Evolutionary conservation across 1,139 yeast genomes (phyloP).

Genomic region (Suhomyces yuchorum): DNA sequence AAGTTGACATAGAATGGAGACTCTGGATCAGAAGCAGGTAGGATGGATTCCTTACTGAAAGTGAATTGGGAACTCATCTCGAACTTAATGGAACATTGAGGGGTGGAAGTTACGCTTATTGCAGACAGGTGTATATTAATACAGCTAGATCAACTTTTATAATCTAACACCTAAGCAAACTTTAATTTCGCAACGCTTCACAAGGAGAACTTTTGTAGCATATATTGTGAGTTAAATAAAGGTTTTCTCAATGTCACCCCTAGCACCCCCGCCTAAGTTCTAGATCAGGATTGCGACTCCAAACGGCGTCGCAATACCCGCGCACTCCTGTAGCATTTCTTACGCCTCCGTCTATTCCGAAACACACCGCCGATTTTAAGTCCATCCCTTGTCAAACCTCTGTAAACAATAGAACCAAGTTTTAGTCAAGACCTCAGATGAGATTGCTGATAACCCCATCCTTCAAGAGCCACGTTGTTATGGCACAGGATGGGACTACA

Average conservation of each 20-base stretch:
- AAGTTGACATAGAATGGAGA: conserved; percentile 46
- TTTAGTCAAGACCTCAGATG: not conserved
- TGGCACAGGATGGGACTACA: not conserved
- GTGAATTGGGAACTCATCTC: conserved; percentile 10
- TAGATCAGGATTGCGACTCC: conserved; percentile 8
- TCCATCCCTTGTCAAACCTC: conserved; percentile 1
- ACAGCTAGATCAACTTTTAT: not conserved
- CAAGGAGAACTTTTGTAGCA: not conserved
- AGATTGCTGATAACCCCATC: not conserved
- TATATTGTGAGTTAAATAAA: conserved; percentile 2
- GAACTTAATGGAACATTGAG: not conserved
- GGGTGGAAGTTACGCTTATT: not conserved
- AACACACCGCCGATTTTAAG: not conserved
- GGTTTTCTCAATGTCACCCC: conserved; percentile 1
- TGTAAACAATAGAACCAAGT: not conserved
- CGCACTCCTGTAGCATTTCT: conserved; percentile 1
- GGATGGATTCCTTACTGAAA: conserved; percentile 35
- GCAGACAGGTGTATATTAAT: not conserved
- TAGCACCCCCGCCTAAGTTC: conserved; percentile 9
- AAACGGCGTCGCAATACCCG: not conserved
- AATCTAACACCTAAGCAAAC: not conserved
- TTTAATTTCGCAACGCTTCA: not conserved
- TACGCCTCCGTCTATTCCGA: conserved; percentile 3
- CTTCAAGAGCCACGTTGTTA: conserved; percentile 1
- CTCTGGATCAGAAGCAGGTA: conserved; percentile 37